A percentile compares a stretch with the other conserved stretches of the same genome.
Evolutionary conservation across 106 monocot genomes (phyloP).

Genomic region (Dioscorea alata): DNA sequence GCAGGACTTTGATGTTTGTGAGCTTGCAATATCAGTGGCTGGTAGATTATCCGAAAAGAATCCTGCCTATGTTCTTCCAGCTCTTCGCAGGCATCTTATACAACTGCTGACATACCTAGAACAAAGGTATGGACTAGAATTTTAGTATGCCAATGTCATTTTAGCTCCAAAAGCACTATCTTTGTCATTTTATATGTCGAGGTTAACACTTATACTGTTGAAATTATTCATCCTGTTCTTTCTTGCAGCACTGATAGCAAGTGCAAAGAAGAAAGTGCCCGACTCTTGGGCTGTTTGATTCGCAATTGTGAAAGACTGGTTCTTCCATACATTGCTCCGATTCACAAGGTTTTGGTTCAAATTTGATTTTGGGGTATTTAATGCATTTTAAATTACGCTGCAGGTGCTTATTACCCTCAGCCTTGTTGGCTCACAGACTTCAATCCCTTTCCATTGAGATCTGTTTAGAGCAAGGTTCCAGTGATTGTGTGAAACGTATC

Average conservation of each 20-base stretch:
- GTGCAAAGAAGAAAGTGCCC: constrained; percentile 93
- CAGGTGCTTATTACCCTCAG: no score
- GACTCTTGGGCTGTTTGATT: constrained; percentile 83
- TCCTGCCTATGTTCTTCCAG: constrained; percentile 97
- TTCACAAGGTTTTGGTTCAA: constrained; percentile 70
- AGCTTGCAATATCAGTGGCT: constrained; percentile 72
- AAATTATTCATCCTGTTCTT: neutral
- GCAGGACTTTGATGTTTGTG: constrained; percentile 77
- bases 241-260: constrained; percentile 85
- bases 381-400: no score
- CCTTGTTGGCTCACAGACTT: no score
- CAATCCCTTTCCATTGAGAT: no score
- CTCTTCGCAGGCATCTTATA: constrained; percentile 92
- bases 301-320: constrained; percentile 76
- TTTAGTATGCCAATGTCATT: no score
- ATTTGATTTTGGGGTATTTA: no score
- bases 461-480: no score
- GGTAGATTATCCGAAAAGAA: constrained; percentile 97
- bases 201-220: neutral
- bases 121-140: constrained; percentile 45
- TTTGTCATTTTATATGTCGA: neutral
- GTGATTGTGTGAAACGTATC: no score
- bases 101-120: constrained; percentile 81
- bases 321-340: constrained; percentile 89
- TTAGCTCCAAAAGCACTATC: no score